phyloP scores from a whole-genome alignment of 257 asterid species.

The Datura wrightii region DNA sequence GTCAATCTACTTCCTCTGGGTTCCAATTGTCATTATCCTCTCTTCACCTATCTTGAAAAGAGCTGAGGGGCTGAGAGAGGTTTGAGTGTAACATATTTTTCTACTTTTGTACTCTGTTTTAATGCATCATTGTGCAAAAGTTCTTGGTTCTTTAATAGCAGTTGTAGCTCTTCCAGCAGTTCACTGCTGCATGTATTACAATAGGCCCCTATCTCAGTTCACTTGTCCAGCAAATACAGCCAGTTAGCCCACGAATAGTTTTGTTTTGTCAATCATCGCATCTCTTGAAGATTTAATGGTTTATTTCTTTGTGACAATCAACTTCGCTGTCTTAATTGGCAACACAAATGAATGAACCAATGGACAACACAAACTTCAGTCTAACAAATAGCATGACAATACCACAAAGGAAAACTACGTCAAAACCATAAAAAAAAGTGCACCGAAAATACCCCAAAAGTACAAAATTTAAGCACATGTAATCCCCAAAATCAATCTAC shows the following conservation, averaged over 20 bases:
- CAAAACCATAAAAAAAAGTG: conserved; percentile 3
- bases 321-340: background rate
- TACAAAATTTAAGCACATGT: conserved; percentile 21
- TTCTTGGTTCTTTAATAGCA: conserved; percentile 20
- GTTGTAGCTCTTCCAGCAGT: background rate
- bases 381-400: background rate
- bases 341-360: conserved; percentile 8
- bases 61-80: background rate
- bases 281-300: background rate
- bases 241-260: background rate
- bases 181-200: background rate
- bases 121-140: background rate
- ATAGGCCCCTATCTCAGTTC: background rate
- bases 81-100: conserved; percentile 18
- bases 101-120: background rate
- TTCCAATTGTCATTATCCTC: background rate
- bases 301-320: background rate
- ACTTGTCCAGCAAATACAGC: background rate
- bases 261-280: background rate
- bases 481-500: background rate
- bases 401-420: background rate
- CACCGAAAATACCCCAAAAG: background rate
- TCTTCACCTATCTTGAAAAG: background rate
- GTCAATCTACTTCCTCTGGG: background rate
- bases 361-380: background rate